Conservation (phyloP, 2,329 filamentous ascomycete genomes). For the Aspergillaceae sp. region DNA sequence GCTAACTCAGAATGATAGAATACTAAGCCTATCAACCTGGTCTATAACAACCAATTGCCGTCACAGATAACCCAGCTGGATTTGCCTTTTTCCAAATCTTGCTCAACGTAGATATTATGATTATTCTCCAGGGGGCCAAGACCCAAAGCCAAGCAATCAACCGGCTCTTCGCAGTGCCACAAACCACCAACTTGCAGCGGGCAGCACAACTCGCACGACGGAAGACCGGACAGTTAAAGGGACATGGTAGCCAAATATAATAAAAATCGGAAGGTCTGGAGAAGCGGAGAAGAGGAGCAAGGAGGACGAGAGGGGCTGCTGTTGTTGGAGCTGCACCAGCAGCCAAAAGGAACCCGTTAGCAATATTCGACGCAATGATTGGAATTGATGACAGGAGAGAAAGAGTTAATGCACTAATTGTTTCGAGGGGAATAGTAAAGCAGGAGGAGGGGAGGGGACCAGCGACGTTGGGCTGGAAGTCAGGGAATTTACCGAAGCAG, state of each 20-base stretch:
- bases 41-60: too few species aligned
- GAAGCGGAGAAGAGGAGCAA: constrained; percentile 6
- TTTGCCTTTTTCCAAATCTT: too few species aligned
- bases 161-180: constrained; percentile 10
- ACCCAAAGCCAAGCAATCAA: background rate
- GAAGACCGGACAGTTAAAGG: constrained; percentile 16
- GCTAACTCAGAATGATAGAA: too few species aligned
- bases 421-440: too few species aligned
- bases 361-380: constrained; percentile 4
- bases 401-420: too few species aligned
- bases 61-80: too few species aligned
- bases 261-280: constrained; percentile 1
- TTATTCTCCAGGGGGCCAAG: too few species aligned
- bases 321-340: background rate
- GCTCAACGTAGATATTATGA: too few species aligned
- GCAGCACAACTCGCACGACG: constrained; percentile 5
- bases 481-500: constrained; percentile 14
- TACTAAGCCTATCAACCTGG: too few species aligned
- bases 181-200: constrained; percentile 15
- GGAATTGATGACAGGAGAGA: too few species aligned
- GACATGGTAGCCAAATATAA: constrained; percentile 18
- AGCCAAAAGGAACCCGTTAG: background rate
- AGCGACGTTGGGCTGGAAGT: background rate
- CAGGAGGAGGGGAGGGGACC: too few species aligned
- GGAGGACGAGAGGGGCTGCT: constrained; percentile 3